Evolutionary conservation across 2,329 filamentous ascomycete species (phyloP).

Genomic region (Paecilomyces fulvus): DNA sequence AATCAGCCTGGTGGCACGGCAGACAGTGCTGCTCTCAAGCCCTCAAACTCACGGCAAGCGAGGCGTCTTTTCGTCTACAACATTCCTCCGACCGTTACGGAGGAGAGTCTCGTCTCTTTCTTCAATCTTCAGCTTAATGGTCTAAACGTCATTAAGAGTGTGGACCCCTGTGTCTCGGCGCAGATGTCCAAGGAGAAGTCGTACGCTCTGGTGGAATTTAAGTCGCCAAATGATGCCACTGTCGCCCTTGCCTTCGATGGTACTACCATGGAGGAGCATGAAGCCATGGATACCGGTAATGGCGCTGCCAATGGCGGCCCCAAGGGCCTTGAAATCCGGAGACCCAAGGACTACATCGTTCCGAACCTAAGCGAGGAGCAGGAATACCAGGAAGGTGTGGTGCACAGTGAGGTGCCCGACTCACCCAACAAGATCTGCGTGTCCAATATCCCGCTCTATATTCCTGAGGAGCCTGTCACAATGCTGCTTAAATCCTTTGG

Average conservation of each 20-base stretch:
- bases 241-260: slow-evolving; percentile 85
- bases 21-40: slow-evolving; percentile 74
- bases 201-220: slow-evolving; percentile 89
- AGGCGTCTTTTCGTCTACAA: slow-evolving; percentile 88
- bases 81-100: slow-evolving; percentile 61
- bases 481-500: slow-evolving; percentile 88
- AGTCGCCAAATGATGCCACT: slow-evolving; percentile 76
- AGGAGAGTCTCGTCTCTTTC: slow-evolving; percentile 70
- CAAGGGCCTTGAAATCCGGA: slow-evolving; percentile 60
- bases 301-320: slow-evolving; percentile 46
- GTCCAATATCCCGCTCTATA: slow-evolving; percentile 76
- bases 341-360: slow-evolving; percentile 96
- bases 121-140: slow-evolving; percentile 97
- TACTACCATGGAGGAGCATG: slow-evolving; percentile 72
- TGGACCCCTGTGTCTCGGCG: slow-evolving; percentile 75
- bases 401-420: slow-evolving; percentile 77
- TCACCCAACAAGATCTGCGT: slow-evolving; percentile 93
- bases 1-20: slow-evolving; percentile 67
- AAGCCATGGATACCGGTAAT: slow-evolving; percentile 43
- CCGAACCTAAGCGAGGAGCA: slow-evolving; percentile 67
- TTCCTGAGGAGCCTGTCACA: slow-evolving; percentile 83
- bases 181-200: slow-evolving; percentile 70
- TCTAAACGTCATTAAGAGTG: slow-evolving; percentile 78
- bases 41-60: slow-evolving; percentile 85
- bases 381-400: slow-evolving; percentile 64